Percentiles rank a stretch among this genome's conserved stretches.
Evolutionary conservation across 2,329 filamentous ascomycete genomes (phyloP).

Genomic region (Pseudomassariella vexata): DNA sequence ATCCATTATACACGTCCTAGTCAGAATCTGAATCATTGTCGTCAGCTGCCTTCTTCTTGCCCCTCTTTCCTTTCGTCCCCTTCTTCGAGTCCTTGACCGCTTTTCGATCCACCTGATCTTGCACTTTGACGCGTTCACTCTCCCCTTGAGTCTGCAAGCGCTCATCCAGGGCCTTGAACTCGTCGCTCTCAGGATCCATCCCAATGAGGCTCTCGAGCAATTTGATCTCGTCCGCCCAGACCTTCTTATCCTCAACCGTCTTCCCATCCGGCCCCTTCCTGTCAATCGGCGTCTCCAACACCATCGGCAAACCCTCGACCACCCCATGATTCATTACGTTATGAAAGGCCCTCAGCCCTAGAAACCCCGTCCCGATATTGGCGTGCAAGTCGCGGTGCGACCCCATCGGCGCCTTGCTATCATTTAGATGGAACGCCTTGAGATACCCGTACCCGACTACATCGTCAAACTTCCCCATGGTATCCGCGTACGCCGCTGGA

Average conservation of each 20-base stretch:
- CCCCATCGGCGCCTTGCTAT: constrained; percentile 82
- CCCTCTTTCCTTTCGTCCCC: constrained; percentile 12
- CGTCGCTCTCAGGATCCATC: constrained; percentile 69
- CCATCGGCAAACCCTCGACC: constrained; percentile 78
- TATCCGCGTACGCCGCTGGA: constrained; percentile 65
- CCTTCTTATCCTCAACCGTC: constrained; percentile 66
- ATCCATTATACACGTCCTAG: too few relatives aligned
- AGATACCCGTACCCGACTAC: constrained; percentile 76
- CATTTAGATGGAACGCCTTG: constrained; percentile 84
- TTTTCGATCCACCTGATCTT: constrained; percentile 75
- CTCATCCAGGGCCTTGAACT: constrained; percentile 62
- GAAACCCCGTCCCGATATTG: constrained; percentile 92
- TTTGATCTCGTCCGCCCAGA: constrained; percentile 95
- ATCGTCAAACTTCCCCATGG: constrained; percentile 70
- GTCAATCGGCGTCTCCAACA: constrained; percentile 94
- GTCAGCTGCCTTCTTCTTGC: constrained; percentile 18
- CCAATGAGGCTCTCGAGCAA: constrained; percentile 82
- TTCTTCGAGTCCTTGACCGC: constrained; percentile 50
- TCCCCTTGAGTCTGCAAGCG: constrained; percentile 63
- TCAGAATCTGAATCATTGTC: constrained; percentile 18
- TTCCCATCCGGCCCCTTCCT: constrained; percentile 59
- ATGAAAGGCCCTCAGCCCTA: constrained; percentile 87
- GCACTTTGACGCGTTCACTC: constrained; percentile 66
- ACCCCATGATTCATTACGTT: constrained; percentile 77
- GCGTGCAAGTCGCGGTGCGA: constrained; percentile 87